Base-by-base conservation (phyloP, 1,284 basidiomycete species). In the Cutaneotrichosporon cavernicola region DNA sequence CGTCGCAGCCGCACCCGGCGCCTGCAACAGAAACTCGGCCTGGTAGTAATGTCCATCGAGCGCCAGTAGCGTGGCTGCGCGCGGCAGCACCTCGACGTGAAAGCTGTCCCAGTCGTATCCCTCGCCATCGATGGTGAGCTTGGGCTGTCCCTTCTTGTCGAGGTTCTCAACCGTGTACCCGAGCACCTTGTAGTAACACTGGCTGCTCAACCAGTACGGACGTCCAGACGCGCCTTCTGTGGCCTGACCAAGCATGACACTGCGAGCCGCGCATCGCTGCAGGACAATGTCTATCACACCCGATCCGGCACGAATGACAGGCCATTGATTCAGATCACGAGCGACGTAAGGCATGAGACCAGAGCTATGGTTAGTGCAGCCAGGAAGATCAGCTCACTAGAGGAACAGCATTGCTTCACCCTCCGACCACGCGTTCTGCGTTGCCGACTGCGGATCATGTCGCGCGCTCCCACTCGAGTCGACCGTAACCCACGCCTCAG, bases 251-350 rank as follows among this genome's bases (percentile, higher is more conserved):
- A 91, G 69, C 67, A 91, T 79, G 46, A 85, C 85, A 26, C 74
- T 80, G 53, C 91, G 84, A 8, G 85, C 83, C 11, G 90, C 90
- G 61, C 84, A 70, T 60, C 86, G 85, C 81, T 93, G 89, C 21
- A 88, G 82, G 43, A 86, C 86, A 22, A 96, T 79, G 74, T 97
- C 92, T 61, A 96, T 86, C 46, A 89, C 76, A 0, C 92, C 93
- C 72, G 92, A 89, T 58, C 90, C 87, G 0, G 89, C 87, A 46
- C 87, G 79, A 1, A 90, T 88, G 4, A 90, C 87, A 0, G 92
- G 92, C 78, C 93, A 95, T 60, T 92, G 88, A 88, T 93, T 90
- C 49, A 91, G 82, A 75, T 92, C 89, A 58, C 89, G 87, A 8
- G 80, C 75, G 0, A 84, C 80, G 71, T 80, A 84, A 1, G 84